Evolutionary conservation across 1,284 basidiomycete genomes (phyloP), one percentile per base, ranked within the genome.

Genomic region (Sporisorium sorghi): DNA sequence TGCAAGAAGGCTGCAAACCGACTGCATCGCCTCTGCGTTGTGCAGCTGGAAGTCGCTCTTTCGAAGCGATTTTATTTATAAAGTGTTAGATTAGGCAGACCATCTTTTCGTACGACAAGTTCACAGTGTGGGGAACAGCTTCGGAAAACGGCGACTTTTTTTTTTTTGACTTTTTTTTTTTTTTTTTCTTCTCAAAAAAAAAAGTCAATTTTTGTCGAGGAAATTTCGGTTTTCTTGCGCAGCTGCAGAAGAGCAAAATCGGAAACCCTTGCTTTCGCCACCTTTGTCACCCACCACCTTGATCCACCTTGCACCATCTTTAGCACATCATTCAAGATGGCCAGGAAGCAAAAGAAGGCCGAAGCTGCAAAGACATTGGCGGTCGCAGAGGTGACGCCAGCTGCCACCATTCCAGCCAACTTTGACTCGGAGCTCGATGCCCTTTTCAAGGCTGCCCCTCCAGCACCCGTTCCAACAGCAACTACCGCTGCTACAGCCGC

Each of bases 381-480:
- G 14, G 28, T 55, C 4, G 17, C 58, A 10, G 30, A 58, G 23
- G 28, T 26, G 47, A 30, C 42, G 2, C 35, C 40, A 10, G 44
- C 51, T 17, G 48, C 56, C 21, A 50, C 59, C 5, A 23, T 51
- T 3, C 48, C 57, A n/a, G 40, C 46, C 37, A 51, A 48, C 54
- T 81, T 82, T 47, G 81, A 83, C 50, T 26, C 67, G 1, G 81
- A 81, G 55, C 73, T 83, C 33, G 81, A 81, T 39, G 81, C 81
- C 19, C 70, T 83, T 58, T 83, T 83, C 73, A 69, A 68, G 30
- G 62, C 52, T 17, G 62, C 57, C 32, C 60, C 72, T 30, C 59
- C 62, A 33, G 52, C 58, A 21, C 53, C 66, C 8, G 44, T 49
- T 21, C 48, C 59, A 10, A 24, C 35, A 51, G 19, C 33, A 28